phyloP scores from a whole-genome alignment of 2,329 filamentous ascomycete species.

The Neoscytalidium dimidiatum region DNA sequence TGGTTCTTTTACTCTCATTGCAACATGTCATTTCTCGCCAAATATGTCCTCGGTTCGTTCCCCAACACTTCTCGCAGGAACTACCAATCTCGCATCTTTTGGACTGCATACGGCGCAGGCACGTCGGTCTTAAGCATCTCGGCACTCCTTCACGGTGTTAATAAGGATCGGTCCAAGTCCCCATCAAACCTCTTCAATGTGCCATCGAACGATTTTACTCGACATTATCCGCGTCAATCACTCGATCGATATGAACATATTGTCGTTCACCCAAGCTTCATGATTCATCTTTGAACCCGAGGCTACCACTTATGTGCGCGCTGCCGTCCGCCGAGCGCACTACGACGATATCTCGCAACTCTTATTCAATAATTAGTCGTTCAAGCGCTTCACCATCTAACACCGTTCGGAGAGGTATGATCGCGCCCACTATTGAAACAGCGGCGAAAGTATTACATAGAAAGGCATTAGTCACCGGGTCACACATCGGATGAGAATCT shows the following conservation, averaged over 20 bases:
- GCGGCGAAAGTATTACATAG: too few relatives aligned
- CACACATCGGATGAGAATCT: too few relatives aligned
- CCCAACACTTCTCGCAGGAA: neutral
- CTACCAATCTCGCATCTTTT: neutral
- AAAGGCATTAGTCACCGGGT: too few relatives aligned
- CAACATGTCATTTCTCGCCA: neutral
- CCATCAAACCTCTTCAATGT: neutral
- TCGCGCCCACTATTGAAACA: too few relatives aligned
- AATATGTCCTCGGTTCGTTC: neutral
- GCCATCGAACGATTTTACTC: neutral
- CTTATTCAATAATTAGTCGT: too few relatives aligned
- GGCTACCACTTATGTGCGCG: too few relatives aligned
- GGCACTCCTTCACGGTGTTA: neutral
- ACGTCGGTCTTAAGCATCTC: neutral
- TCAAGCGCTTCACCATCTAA: too few relatives aligned
- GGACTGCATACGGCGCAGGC: slow-evolving; percentile 9
- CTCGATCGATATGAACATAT: neutral
- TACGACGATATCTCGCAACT: too few relatives aligned
- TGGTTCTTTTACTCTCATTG: neutral
- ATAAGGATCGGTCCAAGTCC: neutral
- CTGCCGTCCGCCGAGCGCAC: too few relatives aligned
- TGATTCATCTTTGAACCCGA: neutral
- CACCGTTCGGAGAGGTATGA: too few relatives aligned
- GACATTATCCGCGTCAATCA: neutral
- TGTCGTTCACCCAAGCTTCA: slow-evolving; percentile 8